Evolutionary conservation across 148 eudicot species (phyloP), one percentile per base, ranked within the genome.

Genomic region (Vaccinium corymbosum): DNA sequence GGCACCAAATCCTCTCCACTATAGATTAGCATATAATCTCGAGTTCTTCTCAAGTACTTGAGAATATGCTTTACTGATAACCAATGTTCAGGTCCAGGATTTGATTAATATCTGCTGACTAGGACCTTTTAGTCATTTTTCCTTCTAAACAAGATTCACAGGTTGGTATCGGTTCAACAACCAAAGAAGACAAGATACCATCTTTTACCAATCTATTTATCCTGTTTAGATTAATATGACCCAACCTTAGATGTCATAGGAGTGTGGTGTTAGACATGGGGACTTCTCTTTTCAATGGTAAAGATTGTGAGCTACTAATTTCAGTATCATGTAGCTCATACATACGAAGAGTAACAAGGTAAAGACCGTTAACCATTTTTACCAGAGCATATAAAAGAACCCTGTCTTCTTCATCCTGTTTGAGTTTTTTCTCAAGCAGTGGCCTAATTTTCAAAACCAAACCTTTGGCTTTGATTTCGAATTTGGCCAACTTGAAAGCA

Each of bases 161-260:
- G 0, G 42, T 50, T 52, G 61, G 16, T 25, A 22, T 12, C 13
- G n/a, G 8, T 27, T 78, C 61, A 32, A 78, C 62, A n/a, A n/a
- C 80, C 62, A 78, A 78, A 1, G 19, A 19, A 51, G 29, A 25
- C 3, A 78, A 52, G 20, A 4, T 8, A 7, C 80, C 80, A 22
- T 52, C 62, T 27, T 53, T 78, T 8, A 78, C 80, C 16, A 78
- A 13, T 4, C 32, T 50, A 6, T 52, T 6, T 11, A 78, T 78
- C 25, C 57, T 48, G 10, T 78, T 78, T 22, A 78, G 62, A 78
- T 50, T 78, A 3, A 78, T 78, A 53, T 78, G 38, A 27, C 32
- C 20, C 0, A 78, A n/a, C 1, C 35, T 7, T 51, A 53, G 38
- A n/a, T 78, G 80, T 19, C 62, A 78, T 1, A 52, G 62, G 15